Percentiles rank a stretch among this genome's conserved stretches.
Conservation (phyloP, 305 asterid genomes). For the Fraxinus sp. region DNA sequence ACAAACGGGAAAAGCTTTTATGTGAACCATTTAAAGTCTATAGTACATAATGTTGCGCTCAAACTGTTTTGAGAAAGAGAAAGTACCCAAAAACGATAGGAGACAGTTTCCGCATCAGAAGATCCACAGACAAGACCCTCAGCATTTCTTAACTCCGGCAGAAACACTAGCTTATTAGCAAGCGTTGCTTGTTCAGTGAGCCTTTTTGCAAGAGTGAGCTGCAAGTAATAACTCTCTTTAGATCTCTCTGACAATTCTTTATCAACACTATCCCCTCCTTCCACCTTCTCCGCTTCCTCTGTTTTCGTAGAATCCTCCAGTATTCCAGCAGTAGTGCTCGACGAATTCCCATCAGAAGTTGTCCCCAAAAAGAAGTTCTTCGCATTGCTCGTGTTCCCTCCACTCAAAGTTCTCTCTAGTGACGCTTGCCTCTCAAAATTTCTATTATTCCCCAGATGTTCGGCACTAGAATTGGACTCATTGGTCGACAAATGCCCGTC, state of each 20-base stretch:
- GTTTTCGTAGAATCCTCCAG: conserved; percentile 33
- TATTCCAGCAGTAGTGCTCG: conserved; percentile 40
- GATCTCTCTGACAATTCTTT: conserved; percentile 41
- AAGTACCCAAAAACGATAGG: conserved; percentile 80
- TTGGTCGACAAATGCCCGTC: conserved; percentile 29
- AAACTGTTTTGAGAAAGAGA: background rate
- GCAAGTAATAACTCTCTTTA: conserved; percentile 67
- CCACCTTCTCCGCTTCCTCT: conserved; percentile 39
- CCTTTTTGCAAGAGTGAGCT: conserved; percentile 63
- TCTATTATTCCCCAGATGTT: conserved; percentile 38
- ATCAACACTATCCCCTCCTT: conserved; percentile 23
- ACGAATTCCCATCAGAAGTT: conserved; percentile 68
- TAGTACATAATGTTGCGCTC: background rate
- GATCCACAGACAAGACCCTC: conserved; percentile 37
- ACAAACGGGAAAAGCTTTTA: background rate
- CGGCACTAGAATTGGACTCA: conserved; percentile 34
- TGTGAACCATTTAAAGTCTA: background rate
- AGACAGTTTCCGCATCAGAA: conserved; percentile 60
- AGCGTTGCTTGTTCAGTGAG: conserved; percentile 60
- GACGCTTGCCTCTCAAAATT: conserved; percentile 50
- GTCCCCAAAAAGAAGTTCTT: conserved; percentile 69
- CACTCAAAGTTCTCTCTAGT: conserved; percentile 61
- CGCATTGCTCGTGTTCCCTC: conserved; percentile 67
- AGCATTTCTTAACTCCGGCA: conserved; percentile 37
- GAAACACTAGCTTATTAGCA: conserved; percentile 46